These are phyloP conservation scores for Trichoderma oligosporum DNA, from an alignment of 2,329 filamentous ascomycete genomes.

Conservation along the genomic window DNA sequence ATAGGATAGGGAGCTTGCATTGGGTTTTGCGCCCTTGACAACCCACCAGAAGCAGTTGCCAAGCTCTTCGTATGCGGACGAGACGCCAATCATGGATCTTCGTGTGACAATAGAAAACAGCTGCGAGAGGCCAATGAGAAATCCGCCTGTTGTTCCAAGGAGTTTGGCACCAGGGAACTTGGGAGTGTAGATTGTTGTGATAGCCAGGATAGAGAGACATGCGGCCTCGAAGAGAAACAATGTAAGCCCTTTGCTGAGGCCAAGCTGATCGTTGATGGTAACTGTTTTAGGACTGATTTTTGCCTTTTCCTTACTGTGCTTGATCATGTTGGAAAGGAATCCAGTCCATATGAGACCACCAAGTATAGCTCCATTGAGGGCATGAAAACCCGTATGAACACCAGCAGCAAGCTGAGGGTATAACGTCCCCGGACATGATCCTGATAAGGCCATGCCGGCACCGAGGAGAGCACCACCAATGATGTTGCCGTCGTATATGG, in stretches of 20 bases:
- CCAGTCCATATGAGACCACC: slow-evolving; percentile 54
- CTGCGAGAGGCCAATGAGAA: slow-evolving; percentile 57
- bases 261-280: slow-evolving; percentile 40
- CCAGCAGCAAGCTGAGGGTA: slow-evolving; percentile 57
- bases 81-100: slow-evolving; percentile 56
- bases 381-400: slow-evolving; percentile 48
- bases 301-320: slow-evolving; percentile 26
- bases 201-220: slow-evolving; percentile 40
- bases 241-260: slow-evolving; percentile 35
- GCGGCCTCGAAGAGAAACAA: slow-evolving; percentile 43
- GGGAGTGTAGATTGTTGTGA: slow-evolving; percentile 33
- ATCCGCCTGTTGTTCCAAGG: slow-evolving; percentile 51
- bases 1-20: slow-evolving; percentile 33
- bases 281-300: slow-evolving; percentile 29
- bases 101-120: slow-evolving; percentile 52
- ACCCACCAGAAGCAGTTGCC: slow-evolving; percentile 52
- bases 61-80: slow-evolving; percentile 57
- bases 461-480: slow-evolving; percentile 60
- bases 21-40: slow-evolving; percentile 28
- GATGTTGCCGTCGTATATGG: slow-evolving; percentile 60
- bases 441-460: slow-evolving; percentile 62
- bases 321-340: slow-evolving; percentile 37
- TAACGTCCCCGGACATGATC: slow-evolving; percentile 63
- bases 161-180: slow-evolving; percentile 32
- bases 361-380: slow-evolving; percentile 50